Percentiles rank a stretch among this genome's conserved stretches.
These are phyloP conservation scores for Saturnispora diversa DNA, from an alignment of 805 yeast species.

Conservation along the genomic window DNA sequence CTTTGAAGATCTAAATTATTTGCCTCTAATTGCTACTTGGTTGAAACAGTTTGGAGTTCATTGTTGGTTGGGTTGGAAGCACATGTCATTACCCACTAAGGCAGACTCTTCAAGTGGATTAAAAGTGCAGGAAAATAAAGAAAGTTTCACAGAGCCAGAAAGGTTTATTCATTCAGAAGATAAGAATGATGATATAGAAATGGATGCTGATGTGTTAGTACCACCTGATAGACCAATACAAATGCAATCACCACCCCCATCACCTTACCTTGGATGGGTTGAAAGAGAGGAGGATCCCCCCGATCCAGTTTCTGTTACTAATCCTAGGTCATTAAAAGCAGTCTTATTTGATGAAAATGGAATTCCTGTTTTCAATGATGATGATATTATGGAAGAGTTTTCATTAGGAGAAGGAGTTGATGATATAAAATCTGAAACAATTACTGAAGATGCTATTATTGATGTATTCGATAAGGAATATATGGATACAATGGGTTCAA, in stretches of 20 bases:
- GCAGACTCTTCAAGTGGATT: too few species aligned
- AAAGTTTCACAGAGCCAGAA: constrained; percentile 1
- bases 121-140: too few species aligned
- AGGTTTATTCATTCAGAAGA: neutral
- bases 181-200: neutral
- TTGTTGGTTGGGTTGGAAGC: constrained; percentile 10
- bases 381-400: constrained; percentile 6
- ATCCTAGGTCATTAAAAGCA: constrained; percentile 23
- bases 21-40: neutral
- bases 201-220: constrained; percentile 12
- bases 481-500: neutral
- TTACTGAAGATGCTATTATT: neutral
- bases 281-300: constrained; percentile 30
- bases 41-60: constrained; percentile 7
- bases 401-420: constrained; percentile 12
- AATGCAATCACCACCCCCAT: constrained; percentile 31
- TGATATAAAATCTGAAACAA: constrained; percentile 4
- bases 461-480: neutral
- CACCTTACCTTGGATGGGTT: constrained; percentile 29
- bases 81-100: neutral
- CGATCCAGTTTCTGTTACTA: constrained; percentile 21
- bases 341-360: constrained; percentile 12
- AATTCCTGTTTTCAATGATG: constrained; percentile 4
- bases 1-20: constrained; percentile 2
- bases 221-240: constrained; percentile 27